Percentiles rank a stretch among this genome's conserved stretches.
Conservation (phyloP, 495 filamentous ascomycete genomes). For the Penicillium tannophilum region DNA sequence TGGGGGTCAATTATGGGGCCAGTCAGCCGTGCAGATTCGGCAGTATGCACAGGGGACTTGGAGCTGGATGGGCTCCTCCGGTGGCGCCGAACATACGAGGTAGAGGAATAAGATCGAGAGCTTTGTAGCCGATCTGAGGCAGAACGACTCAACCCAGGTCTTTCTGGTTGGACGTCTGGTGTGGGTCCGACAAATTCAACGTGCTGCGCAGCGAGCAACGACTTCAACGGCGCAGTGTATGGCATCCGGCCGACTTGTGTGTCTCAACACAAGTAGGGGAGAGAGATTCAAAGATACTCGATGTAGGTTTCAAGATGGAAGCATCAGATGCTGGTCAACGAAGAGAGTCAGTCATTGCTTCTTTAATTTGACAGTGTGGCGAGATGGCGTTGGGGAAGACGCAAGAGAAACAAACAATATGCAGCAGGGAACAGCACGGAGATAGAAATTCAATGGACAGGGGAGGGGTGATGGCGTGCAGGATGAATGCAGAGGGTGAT, state of each 20-base stretch:
- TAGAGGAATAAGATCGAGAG: slow-evolving; percentile 76
- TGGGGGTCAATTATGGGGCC: slow-evolving; percentile 54
- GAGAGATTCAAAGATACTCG: slow-evolving; percentile 5
- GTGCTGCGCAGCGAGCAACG: slow-evolving; percentile 74
- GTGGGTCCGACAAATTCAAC: slow-evolving; percentile 61
- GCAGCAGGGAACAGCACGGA: slow-evolving; percentile 12
- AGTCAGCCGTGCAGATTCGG: slow-evolving; percentile 37
- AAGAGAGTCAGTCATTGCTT: slow-evolving; percentile 19
- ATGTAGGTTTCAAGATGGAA: slow-evolving; percentile 8
- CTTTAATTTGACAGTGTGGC: slow-evolving; percentile 20
- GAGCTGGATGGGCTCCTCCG: slow-evolving; percentile 62
- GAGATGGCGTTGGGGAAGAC: slow-evolving; percentile 3
- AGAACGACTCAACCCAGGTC: slow-evolving; percentile 39
- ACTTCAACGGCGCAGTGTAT: slow-evolving; percentile 86
- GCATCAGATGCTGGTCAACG: slow-evolving; percentile 12
- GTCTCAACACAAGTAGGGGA: slow-evolving; percentile 39
- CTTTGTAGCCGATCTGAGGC: slow-evolving; percentile 52
- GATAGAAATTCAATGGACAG: slow-evolving; percentile 21
- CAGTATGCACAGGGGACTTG: slow-evolving; percentile 32
- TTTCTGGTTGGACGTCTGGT: slow-evolving; percentile 52
- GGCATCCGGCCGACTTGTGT: slow-evolving; percentile 71
- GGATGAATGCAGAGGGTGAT: slow-evolving; percentile 24
- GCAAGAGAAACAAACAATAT: slow-evolving; percentile 14
- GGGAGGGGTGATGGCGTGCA: slow-evolving; percentile 10
- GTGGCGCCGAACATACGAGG: slow-evolving; percentile 71